Evolutionary conservation across 306 rosid genomes (phyloP).

Genomic region (Quillaja saponaria): DNA sequence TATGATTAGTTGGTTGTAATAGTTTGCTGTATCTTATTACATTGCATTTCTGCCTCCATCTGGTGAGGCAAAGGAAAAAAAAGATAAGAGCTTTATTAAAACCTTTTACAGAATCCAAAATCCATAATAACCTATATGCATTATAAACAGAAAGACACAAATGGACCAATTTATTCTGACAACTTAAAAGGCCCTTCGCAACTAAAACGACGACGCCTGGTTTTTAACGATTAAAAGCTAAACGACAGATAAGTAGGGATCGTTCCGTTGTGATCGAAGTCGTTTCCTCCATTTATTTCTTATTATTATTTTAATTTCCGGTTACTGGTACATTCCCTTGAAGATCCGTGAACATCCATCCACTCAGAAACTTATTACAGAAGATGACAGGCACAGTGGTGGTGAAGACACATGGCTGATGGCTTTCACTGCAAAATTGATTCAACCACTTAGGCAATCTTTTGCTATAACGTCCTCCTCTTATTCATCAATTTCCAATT

Average conservation of each 20-base stretch:
- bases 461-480: conserved; percentile 22
- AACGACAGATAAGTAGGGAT: too few species aligned
- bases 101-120: not conserved
- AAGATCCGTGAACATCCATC: too few species aligned
- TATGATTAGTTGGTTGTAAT: too few species aligned
- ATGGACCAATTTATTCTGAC: not conserved
- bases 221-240: too few species aligned
- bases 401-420: conserved; percentile 1
- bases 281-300: too few species aligned
- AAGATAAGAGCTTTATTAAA: not conserved
- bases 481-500: conserved; percentile 12
- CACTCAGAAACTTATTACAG: not conserved
- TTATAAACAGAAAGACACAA: not conserved
- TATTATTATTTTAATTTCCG: too few species aligned
- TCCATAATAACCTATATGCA: not conserved
- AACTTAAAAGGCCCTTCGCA: not conserved
- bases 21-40: too few species aligned
- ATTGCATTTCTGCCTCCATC: conserved; percentile 42
- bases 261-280: too few species aligned
- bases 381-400: conserved; percentile 1
- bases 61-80: not conserved
- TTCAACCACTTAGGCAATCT: conserved; percentile 35
- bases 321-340: too few species aligned
- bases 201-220: too few species aligned
- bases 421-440: conserved; percentile 31